Evolutionary conservation across 805 yeast genomes (phyloP), one percentile per base, ranked within the genome.

Genomic region (Kluyveromyces siamensis): DNA sequence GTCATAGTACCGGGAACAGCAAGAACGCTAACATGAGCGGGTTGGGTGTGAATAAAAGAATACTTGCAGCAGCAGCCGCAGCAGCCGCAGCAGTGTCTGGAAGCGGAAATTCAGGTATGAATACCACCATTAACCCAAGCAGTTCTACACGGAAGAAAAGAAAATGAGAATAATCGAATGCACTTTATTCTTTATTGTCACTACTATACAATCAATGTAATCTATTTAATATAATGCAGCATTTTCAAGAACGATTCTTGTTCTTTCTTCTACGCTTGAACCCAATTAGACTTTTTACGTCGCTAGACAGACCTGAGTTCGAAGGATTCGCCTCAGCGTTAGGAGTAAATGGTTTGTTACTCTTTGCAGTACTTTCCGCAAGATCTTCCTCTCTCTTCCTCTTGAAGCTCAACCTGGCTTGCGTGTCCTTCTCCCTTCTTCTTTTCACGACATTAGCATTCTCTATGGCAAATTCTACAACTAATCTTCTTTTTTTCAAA

Each of bases 401-500:
- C 35, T 52, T 56, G 11, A 66, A 62, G 19, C 58, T 49, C 36
- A 68, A 71, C 54, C 68, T 69, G 16, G 77, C 69, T 44, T 66
- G 67, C 59, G 65, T 65, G 36, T 77, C 75, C 58, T 75, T 81
- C 46, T 89, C 96, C 52, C 79, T 77, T 72, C 97, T 83, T 69
- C 97, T 84, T 70, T 86, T 87, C 40, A 93, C 83, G 49, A 93
- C 96, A 62, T 86, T 85, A 30, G 97, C 95, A 65, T 93, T 89
- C 65, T 93, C 99, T 59, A 93, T 76, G 6, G 99, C 97, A 72
- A 93, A 93, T 65, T 93, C 99, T 33, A 81, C 98, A 59, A 91
- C 87, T 51, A 93, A 73, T 52, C 87, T 80, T 70, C 96, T 81
- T 62, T 78, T 79, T 48, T 74, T 72, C 21, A 71, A 67, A 8